Percentiles rank a stretch among this genome's conserved stretches.
phyloP scores from a whole-genome alignment of 805 yeast species.

The Myxozyma nipponensis region DNA sequence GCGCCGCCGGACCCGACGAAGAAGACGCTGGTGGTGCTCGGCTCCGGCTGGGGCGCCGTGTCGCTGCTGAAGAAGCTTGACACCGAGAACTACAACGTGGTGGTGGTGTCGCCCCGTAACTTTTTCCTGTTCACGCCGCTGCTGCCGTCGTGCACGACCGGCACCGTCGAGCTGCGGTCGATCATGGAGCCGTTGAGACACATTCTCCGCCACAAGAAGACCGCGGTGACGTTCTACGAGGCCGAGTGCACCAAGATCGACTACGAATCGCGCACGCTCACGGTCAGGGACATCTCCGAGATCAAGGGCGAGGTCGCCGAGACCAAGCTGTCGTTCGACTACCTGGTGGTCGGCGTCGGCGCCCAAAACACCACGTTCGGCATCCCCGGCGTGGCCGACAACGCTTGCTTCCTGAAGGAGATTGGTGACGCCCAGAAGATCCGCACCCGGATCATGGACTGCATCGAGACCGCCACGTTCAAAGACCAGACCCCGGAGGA shows the following conservation, averaged over 20 bases:
- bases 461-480: constrained; percentile 82
- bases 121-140: constrained; percentile 92
- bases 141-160: constrained; percentile 91
- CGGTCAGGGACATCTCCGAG: constrained; percentile 41
- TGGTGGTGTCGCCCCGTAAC: constrained; percentile 89
- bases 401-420: constrained; percentile 87
- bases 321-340: constrained; percentile 63
- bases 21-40: constrained; percentile 66
- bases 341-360: constrained; percentile 88
- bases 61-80: constrained; percentile 80
- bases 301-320: constrained; percentile 40
- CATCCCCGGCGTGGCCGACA: constrained; percentile 83
- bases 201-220: constrained; percentile 69
- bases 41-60: constrained; percentile 94
- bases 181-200: constrained; percentile 91
- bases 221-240: constrained; percentile 79
- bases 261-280: constrained; percentile 60
- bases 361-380: constrained; percentile 94
- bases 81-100: constrained; percentile 81
- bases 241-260: constrained; percentile 87
- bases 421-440: constrained; percentile 82
- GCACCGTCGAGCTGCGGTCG: constrained; percentile 80
- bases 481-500: constrained; percentile 73
- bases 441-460: constrained; percentile 76
- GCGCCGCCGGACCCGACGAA: constrained; percentile 52